Evolutionary conservation across 2,329 filamentous ascomycete species (phyloP).

Genomic region (Hymenoscyphus repandus): DNA sequence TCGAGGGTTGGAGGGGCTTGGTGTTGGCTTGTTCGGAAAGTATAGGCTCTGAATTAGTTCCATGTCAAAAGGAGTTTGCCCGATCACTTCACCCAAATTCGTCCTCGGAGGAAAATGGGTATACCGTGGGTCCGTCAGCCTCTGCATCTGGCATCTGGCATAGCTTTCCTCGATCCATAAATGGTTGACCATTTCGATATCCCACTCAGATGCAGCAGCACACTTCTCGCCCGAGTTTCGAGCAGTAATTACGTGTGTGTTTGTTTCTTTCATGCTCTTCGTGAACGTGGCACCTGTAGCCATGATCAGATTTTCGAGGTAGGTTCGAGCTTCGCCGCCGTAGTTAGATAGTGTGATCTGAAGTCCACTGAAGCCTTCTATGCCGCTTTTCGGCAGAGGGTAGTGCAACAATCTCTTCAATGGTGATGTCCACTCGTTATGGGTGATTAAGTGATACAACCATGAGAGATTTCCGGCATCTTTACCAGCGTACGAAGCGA

Average conservation of each 20-base stretch:
- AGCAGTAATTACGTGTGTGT: constrained; percentile 92
- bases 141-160: constrained; percentile 74
- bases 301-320: constrained; percentile 84
- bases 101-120: constrained; percentile 83
- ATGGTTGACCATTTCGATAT: constrained; percentile 84
- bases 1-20: constrained; percentile 39
- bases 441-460: constrained; percentile 87
- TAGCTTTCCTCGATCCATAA: constrained; percentile 98
- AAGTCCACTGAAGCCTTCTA: constrained; percentile 71
- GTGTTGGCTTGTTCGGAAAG: constrained; percentile 43
- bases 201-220: constrained; percentile 87
- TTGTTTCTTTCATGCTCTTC: constrained; percentile 90
- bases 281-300: constrained; percentile 85
- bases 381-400: constrained; percentile 69
- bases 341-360: constrained; percentile 94
- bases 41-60: constrained; percentile 58
- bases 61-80: constrained; percentile 76
- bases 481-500: constrained; percentile 70
- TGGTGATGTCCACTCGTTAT: constrained; percentile 84
- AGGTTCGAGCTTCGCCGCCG: constrained; percentile 86
- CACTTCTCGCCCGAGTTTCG: constrained; percentile 89
- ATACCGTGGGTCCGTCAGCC: constrained; percentile 69
- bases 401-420: constrained; percentile 83
- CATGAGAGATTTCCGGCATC: constrained; percentile 89
- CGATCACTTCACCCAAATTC: constrained; percentile 88